These are phyloP conservation scores for Mycena chlorophos DNA, from an alignment of 768 basidiomycete genomes.

Conservation along the genomic window DNA sequence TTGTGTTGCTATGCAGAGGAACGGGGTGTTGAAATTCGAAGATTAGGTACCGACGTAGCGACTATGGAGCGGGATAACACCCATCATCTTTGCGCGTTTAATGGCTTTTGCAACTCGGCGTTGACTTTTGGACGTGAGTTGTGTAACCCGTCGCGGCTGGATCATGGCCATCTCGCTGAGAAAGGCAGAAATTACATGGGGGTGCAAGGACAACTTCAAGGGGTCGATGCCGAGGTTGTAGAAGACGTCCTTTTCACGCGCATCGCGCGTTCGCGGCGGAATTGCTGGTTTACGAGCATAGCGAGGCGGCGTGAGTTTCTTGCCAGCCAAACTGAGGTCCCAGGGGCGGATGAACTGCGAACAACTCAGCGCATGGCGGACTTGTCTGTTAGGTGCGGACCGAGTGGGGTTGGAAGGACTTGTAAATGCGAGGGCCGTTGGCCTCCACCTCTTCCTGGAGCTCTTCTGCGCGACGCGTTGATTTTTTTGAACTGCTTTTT, in stretches of 20 bases:
- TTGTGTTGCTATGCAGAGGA: slow-evolving; percentile 10
- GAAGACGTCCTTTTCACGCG: slow-evolving; percentile 66
- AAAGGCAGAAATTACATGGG: slow-evolving; percentile 54
- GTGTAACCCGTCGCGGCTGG: slow-evolving; percentile 62
- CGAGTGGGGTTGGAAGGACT: slow-evolving; percentile 23
- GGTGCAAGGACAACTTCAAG: slow-evolving; percentile 63
- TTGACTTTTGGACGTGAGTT: slow-evolving; percentile 78
- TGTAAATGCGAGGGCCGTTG: slow-evolving; percentile 14
- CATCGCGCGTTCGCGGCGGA: slow-evolving; percentile 59
- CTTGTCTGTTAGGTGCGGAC: slow-evolving; percentile 14
- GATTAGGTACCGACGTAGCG: slow-evolving; percentile 4
- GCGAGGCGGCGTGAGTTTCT: slow-evolving; percentile 26
- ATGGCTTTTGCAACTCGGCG: slow-evolving; percentile 81
- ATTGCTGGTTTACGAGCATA: slow-evolving; percentile 35
- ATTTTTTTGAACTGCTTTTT: not conserved
- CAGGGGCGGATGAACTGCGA: slow-evolving; percentile 49
- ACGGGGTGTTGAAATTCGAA: slow-evolving; percentile 3
- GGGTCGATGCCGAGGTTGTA: slow-evolving; percentile 74
- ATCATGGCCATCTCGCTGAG: slow-evolving; percentile 83
- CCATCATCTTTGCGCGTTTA: slow-evolving; percentile 89
- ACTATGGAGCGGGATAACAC: slow-evolving; percentile 66
- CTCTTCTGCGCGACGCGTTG: not conserved
- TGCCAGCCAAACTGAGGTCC: slow-evolving; percentile 42
- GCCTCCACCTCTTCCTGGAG: not conserved
- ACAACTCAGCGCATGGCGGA: not conserved